Base-by-base conservation (phyloP, 2,329 filamentous ascomycete genomes). In the Fusarium nematophilum region DNA sequence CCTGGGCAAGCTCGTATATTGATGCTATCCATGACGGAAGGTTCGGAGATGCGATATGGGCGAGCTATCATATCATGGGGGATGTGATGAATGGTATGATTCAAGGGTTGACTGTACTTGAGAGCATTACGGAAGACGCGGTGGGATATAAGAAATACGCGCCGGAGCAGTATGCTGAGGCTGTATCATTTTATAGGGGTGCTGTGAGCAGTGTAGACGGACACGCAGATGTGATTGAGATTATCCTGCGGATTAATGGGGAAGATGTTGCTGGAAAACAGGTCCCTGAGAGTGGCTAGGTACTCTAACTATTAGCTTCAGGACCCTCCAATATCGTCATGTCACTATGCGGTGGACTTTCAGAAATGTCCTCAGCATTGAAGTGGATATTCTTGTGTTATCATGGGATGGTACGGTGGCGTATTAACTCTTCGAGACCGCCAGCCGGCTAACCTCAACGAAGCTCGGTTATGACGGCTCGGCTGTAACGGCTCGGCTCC, bases 1-100 rank as follows among this genome's bases (percentile, higher is more conserved):
- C 9, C 44, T 70, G 69, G 30, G 73, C 31, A 5, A 70, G 9
- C 14, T 62, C 47, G 30, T 45, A 52, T 26, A 14, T 45, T 25
- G 31, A 46, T 14, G 49, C 31, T 11, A 5, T 45, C 14, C 39
- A 21, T 15, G 49, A 45, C 2, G 5, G 26, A 33, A 52, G 49
- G 13, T 45, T 45, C 7, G 40, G 49, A 1, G 40, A 52, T 52
- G 49, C 49, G 3, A 38, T 52, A n/a, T 46, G 31, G 49, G 40
- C 26, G 14, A 39, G 49, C 3, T 52, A 39, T 33, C 33, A 52
- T 11, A 46, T 52, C 3, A 14, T 46, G 2, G 40, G 49, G 6
- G 14, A 39, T n/a, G 40, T 46, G 6, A 18, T 15, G 13, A 14
- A 52, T 34, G 33, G 40, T 13, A 31, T 25, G 8, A 30, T 38